Evolutionary conservation across 2,329 filamentous ascomycete species (phyloP).

Genomic region (Teratosphaeria epicoccoides): DNA sequence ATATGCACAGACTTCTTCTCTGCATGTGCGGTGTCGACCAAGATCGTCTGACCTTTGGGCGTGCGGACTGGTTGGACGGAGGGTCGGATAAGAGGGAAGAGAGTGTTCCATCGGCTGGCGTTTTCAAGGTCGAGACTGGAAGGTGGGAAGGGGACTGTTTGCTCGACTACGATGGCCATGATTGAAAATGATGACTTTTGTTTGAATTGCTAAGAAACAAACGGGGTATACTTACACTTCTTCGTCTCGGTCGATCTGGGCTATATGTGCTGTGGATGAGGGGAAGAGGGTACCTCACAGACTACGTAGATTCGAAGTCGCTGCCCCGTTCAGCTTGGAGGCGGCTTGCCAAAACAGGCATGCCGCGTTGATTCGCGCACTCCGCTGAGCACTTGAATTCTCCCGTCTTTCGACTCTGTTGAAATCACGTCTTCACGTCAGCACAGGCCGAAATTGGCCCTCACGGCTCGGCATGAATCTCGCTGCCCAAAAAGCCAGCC

Average conservation of each 20-base stretch:
- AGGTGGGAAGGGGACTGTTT: conserved; percentile 25
- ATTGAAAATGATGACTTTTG: background rate
- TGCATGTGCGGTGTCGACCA: conserved; percentile 22
- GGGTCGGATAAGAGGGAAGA: conserved; percentile 26
- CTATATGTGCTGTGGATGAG: background rate
- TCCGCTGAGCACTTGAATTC: too few species aligned
- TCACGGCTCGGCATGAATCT: too few species aligned
- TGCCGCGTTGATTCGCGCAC: background rate
- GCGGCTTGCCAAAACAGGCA: background rate
- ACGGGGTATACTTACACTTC: background rate
- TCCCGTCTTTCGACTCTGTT: background rate
- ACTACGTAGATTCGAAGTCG: background rate
- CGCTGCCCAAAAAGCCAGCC: too few species aligned
- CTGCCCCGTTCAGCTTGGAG: background rate
- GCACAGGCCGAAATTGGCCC: too few species aligned
- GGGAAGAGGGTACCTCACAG: too few species aligned
- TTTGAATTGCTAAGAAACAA: background rate
- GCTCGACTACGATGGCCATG: conserved; percentile 28
- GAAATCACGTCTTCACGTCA: too few species aligned
- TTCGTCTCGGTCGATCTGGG: background rate
- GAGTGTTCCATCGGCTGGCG: conserved; percentile 22
- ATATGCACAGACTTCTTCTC: conserved; percentile 19
- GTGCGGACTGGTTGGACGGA: conserved; percentile 19
- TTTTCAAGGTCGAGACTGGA: conserved; percentile 21
- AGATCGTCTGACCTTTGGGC: conserved; percentile 20